Evolutionary conservation across 2,329 filamentous ascomycete species (phyloP), one percentile per base, ranked within the genome.

Genomic region (Aspergillus glaucus): DNA sequence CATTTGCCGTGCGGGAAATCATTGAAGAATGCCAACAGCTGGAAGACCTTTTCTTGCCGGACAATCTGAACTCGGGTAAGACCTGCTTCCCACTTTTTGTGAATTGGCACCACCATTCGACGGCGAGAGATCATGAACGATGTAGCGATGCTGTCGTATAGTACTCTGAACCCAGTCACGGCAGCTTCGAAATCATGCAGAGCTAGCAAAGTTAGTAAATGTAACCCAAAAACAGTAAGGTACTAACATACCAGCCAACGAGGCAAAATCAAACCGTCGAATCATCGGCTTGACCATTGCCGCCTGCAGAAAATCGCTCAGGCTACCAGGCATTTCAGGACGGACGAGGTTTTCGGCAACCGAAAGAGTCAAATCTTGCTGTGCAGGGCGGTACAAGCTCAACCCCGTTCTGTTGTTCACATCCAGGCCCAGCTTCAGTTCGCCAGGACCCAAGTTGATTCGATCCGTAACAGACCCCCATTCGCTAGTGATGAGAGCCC

Each of bases 11-110:
- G 87, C 40, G 81, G 82, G 67, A 95, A 95, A 51, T 91, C 87
- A 55, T 89, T 85, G 65, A 95, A 93, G 71, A 95, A 96, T 3
- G 85, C 89, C 19, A 94, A 72, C 26, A 96, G 73, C 65, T 95
- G 88, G 19, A 87, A 70, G 12, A 86, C 79, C 60, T 83, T 87
- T 53, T 90, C 87, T 55, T 86, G 84, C 55, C 82, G 78, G 32
- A 95, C 82, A 34, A 95, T 77, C 64, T 95, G 90, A 6, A 95
- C 75, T 32, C 91, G 82, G 7, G 88, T 88, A 34, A 78, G 79
- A n/a, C 78, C 82, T 2, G 90, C 87, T 63, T 94, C 89, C 88
- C 88, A 94, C 67, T 93, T 93, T 72, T 95, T 95, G 73, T 94
- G 87, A 56, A 95, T 92, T 0, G 88, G 88, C 14, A 95, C 88